Evolutionary conservation across 2,329 filamentous ascomycete genomes (phyloP), one percentile per base, ranked within the genome.

Genomic region (Sarocladiaceae sp.): DNA sequence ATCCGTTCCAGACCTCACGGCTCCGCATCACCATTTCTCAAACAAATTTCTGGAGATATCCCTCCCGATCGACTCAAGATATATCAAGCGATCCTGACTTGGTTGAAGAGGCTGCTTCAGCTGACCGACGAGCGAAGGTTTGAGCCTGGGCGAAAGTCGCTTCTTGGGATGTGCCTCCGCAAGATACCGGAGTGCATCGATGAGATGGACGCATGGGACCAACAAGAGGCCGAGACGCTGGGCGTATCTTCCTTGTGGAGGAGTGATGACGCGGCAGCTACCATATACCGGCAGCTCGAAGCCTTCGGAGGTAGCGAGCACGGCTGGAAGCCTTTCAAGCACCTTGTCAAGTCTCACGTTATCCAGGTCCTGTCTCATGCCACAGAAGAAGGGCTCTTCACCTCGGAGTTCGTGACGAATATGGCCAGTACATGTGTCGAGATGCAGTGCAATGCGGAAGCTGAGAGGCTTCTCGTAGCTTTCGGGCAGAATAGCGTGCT

Each of bases 161-260:
- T 71, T 3, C 53, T 71, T 8, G 62, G 60, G n/a, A 66, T 71
- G 60, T 71, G 68, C 35, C 55, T 71, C 31, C 68, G 65, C 13
- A 62, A 57, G 51, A 51, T 67, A 12, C 64, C 65, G 3, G 57
- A 56, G 8, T 64, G 62, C 20, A 42, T 68, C 23, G 59, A 62
- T 13, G 53, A 66, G 10, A 69, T 70, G 40, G 64, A 68, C 40
- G 60, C 58, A 26, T 70, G 64, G 59, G 66, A 70, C n/a, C 56
- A 53, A 4, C 55, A 62, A 22, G 50, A 51, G 20, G 58, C 60
- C 12, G 58, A 58, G 39, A 53, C 59, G 6, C 53, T 57, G 5
- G 60, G 63, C 3, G 55, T 51, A 10, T 57, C 53, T 29, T 65
- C 57, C 3, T 54, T 57, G 23, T 68, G 63, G 65, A 57, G 60